Percentiles rank a stretch among this genome's conserved stretches.
These are phyloP conservation scores for Gossypioides kirkii DNA, from an alignment of 345 rosid species.

Conservation along the genomic window DNA sequence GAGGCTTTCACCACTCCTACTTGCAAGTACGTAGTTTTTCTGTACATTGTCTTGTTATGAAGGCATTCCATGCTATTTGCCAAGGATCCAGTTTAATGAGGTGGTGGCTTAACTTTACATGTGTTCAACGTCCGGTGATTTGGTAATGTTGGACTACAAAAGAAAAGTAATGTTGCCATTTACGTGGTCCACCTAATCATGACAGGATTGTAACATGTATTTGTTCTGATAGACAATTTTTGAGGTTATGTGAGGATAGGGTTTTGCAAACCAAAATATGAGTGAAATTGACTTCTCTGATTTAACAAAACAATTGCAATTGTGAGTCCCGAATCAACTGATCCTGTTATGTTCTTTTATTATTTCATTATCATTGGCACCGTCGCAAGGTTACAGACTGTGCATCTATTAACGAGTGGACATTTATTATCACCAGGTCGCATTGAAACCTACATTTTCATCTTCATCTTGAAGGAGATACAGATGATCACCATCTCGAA, in stretches of 20 bases:
- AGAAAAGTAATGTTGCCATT: constrained; percentile 10
- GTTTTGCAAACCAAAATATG: constrained; percentile 3
- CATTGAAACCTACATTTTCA: constrained; percentile 24
- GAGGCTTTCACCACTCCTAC: background rate
- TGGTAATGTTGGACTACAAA: background rate
- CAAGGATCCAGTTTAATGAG: background rate
- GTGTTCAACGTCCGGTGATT: background rate
- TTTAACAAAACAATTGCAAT: background rate
- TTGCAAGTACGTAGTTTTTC: background rate
- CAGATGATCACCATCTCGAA: constrained; percentile 94
- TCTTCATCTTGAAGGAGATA: constrained; percentile 46
- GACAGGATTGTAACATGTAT: background rate
- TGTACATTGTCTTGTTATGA: background rate
- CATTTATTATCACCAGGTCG: constrained; percentile 17
- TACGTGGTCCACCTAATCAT: background rate
- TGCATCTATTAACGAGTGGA: constrained; percentile 9
- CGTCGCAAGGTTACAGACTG: constrained; percentile 29
- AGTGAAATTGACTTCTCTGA: background rate
- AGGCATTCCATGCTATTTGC: background rate
- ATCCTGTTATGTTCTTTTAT: constrained; percentile 15
- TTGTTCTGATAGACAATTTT: constrained; percentile 5
- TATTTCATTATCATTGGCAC: constrained; percentile 18
- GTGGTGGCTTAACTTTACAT: background rate
- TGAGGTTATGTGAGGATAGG: background rate
- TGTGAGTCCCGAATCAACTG: constrained; percentile 8